Percentiles rank a stretch among this genome's conserved stretches.
Evolutionary conservation across 805 yeast species (phyloP).

Genomic region (Torulaspora delbrueckii): DNA sequence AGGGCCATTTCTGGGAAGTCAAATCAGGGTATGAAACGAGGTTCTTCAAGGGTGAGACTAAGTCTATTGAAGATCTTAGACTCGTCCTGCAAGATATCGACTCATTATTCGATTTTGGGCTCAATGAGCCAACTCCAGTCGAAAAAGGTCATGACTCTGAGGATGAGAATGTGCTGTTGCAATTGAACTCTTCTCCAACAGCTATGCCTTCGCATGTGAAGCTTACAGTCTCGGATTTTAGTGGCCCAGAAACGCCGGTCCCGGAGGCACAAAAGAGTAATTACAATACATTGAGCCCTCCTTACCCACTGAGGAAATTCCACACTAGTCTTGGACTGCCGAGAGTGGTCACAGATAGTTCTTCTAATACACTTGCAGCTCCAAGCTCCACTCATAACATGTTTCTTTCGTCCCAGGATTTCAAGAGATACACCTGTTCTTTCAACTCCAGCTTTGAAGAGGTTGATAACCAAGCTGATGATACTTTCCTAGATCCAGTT

Average conservation of each 20-base stretch:
- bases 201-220: conserved; percentile 9
- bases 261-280: conserved; percentile 2
- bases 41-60: conserved; percentile 53
- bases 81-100: conserved; percentile 19
- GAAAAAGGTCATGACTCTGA: conserved; percentile 14
- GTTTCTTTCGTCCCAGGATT: conserved; percentile 23
- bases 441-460: conserved; percentile 35
- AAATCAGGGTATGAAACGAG: conserved; percentile 77
- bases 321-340: conserved; percentile 21
- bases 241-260: conserved; percentile 1
- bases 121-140: not conserved
- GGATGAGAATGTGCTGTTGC: conserved; percentile 3
- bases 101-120: conserved; percentile 8
- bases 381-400: conserved; percentile 6
- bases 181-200: conserved; percentile 12
- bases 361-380: not conserved
- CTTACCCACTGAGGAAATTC: conserved; percentile 15
- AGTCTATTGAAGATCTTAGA: conserved; percentile 24
- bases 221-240: conserved; percentile 1
- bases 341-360: conserved; percentile 1
- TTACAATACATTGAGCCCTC: conserved; percentile 11
- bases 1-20: conserved; percentile 87
- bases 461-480: conserved; percentile 6
- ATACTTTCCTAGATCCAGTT: conserved; percentile 10
- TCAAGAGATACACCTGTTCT: conserved; percentile 32